Evolutionary conservation across 441 rosid genomes (phyloP), one percentile per base, ranked within the genome.

Genomic region (Kokia cookei): DNA sequence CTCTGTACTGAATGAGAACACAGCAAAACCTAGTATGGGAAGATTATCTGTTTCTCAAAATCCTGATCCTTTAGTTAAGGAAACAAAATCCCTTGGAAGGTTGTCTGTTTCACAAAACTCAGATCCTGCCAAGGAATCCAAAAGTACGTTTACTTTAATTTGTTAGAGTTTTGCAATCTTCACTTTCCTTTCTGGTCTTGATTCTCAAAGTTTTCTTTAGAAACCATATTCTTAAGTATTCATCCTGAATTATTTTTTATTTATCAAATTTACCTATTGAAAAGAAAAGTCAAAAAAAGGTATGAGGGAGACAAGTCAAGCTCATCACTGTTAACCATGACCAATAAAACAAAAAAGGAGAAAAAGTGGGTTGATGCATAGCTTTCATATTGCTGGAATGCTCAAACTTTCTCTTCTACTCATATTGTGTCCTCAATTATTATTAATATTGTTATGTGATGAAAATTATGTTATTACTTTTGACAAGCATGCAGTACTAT

Each of bases 21-120:
- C 81, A 77, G 74, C 87, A 75, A 96, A 92, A 88, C 60, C 85
- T 75, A 82, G 82, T 74, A 73, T 75, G 77, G 96, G 89, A 79
- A 89, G 90, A 86, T 75, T 88, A 76, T 80, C 92, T 26, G 84
- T 81, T 86, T 88, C 97, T 62, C 93, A 90, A 77, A 84, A 76
- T 80, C 85, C 91, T 69, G 98, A 92, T 70, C 58, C 85, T 80
- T 79, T 88, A 78, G 65, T 77, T 76, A 96, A 90, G 86, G 98
- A 96, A 84, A 82, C 91, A 75, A 96, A 87, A 78, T 81, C 95
- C 77, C 83, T 91, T 24, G 97, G 94, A 75, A 89, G 93, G 85
- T 83, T 86, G 80, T 86, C 97, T 26, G 89, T 89, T 80, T 84
- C 92, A 65, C 92, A 89, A 77, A 91, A 87, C 79, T 81, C 90